Base-by-base conservation (phyloP, 139 green algal genomes). In the Prasinococcaceae sp. region DNA sequence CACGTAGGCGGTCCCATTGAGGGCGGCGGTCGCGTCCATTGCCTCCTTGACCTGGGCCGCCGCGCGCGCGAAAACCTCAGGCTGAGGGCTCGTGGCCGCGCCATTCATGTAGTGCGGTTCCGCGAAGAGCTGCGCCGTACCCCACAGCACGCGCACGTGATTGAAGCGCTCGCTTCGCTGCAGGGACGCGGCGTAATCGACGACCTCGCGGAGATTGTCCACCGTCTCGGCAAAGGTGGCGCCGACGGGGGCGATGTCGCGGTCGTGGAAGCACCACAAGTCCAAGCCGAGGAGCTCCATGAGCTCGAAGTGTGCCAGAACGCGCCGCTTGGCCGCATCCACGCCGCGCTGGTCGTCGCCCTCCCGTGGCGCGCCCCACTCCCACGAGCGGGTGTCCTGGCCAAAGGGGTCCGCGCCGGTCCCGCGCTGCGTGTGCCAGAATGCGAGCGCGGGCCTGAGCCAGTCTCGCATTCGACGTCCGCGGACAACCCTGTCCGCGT, bases 201-300 rank as follows among this genome's bases (percentile, higher is more conserved):
- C 55, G 2, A 64, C 28, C 38, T 57, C 20, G 48, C 60, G 48
- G 25, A 66, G 49, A 23, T 60, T 66, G 9, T 10, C 25, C 16
- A 53, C 45, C 8, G 48, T 33, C 41, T 66, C 58, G 48, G 55
- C 10, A 16, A 58, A 9, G 25, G 22, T 24, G 14, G 10, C 12
- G 23, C 58, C 58, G 6, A 48, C 50, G 10, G 59, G 59, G 3
- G 59, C 49, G 40, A 67, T 60, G 51, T 67, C 59, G 22, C 59
- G 70, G 75, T 83, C 75, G 30, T 86, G 79, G 67, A 86, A 86
- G 60, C 78, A 86, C 79, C 79, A 86, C 20, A 50, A 58, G 6
- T 85, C 60, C 3, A 79, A 60, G 3, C 79, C 77, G 24, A 86
- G 60, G 48, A 82, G 85, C 30, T 57, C 46, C 61, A 85, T 40